phyloP scores from a whole-genome alignment of 179 eudicot genomes.

The Nepenthes alata region DNA sequence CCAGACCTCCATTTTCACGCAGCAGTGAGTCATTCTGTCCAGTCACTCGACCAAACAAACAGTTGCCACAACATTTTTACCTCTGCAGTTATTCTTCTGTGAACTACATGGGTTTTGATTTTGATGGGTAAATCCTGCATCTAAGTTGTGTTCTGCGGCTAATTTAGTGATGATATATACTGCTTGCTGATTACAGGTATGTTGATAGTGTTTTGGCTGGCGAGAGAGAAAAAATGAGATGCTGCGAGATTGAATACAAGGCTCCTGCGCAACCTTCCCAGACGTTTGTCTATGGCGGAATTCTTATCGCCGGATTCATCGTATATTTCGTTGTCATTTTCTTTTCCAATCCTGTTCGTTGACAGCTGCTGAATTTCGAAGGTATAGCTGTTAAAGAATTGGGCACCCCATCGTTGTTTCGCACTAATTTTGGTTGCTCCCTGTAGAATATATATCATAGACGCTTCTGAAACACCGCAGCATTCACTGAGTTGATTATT shows the following conservation, averaged over 20 bases:
- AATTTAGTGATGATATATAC: not conserved
- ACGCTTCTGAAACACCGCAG: no score
- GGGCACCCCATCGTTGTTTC: no score
- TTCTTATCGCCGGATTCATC: conserved; percentile 81
- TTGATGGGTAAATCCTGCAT: not conserved
- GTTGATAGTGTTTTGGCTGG: conserved; percentile 59
- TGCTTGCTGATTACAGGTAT: conserved; percentile 38
- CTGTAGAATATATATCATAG: no score
- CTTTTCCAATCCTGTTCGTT: conserved; percentile 83
- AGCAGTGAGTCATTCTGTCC: conserved; percentile 52
- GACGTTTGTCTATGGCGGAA: conserved; percentile 78
- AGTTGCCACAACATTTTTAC: not conserved
- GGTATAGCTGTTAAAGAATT: no score
- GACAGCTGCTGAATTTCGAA: conserved; percentile 8
- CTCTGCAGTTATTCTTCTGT: not conserved
- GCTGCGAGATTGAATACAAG: conserved; percentile 69
- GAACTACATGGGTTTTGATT: not conserved
- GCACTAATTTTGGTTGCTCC: no score
- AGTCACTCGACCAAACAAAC: not conserved
- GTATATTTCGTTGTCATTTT: conserved; percentile 86
- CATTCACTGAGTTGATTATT: no score
- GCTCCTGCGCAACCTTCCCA: conserved; percentile 68
- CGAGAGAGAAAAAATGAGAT: conserved; percentile 90
- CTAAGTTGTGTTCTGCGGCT: not conserved
- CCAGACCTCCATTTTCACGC: conserved; percentile 78